Base-by-base conservation (phyloP, 1,139 yeast species). In the Debaryomycetaceae sp. region DNA sequence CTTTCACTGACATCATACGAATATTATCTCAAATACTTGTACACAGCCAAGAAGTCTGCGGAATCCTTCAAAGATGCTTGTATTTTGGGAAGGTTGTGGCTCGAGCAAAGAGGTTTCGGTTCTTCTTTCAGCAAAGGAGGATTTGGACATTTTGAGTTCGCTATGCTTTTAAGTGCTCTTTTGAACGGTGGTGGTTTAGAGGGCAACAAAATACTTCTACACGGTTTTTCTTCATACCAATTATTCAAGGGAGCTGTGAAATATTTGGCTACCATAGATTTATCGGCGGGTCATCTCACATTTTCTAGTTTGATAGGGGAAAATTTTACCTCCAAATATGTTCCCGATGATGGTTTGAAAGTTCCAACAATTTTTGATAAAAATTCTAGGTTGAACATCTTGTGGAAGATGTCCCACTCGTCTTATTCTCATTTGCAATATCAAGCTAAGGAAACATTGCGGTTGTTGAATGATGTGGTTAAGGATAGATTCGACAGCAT, bases 211-310 rank as follows among this genome's bases (percentile, higher is more conserved):
- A 83, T 89, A 31, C 71, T 93, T 46, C 65, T 90, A 39, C 85
- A 84, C 54, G 99, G 98, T 1, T 91, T 87, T 62, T 88, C 97
- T 4, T 85, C 95, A 27, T 93, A 90, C 61, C 99, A 93, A 66
- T 69, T 93, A 45, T 93, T 93, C 70, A 90, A 88, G 62, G 97
- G 95, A 58, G 81, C 89, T 2, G 75, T 93, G 42, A 83, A 83
- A 55, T 91, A 85, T 56, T 62, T 93, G 49, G 95, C 97, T 1
- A 79, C 88, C 3, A 82, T 83, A 72, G 93, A 87, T 58, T 66
- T 91, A 44, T 63, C 73, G 23, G 65, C 70, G 14, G 93, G 93
- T 0, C 83, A 85, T 55, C 67, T 86, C 43, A 83, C 87, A 37
- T 85, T 86, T 57, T 73, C 81, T 42, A 81, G 87, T 7, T 70